A percentile compares a stretch with the other conserved stretches of the same genome.
These are phyloP conservation scores for Suhomyces xylopsoci DNA, from an alignment of 805 yeast genomes.

Conservation along the genomic window DNA sequence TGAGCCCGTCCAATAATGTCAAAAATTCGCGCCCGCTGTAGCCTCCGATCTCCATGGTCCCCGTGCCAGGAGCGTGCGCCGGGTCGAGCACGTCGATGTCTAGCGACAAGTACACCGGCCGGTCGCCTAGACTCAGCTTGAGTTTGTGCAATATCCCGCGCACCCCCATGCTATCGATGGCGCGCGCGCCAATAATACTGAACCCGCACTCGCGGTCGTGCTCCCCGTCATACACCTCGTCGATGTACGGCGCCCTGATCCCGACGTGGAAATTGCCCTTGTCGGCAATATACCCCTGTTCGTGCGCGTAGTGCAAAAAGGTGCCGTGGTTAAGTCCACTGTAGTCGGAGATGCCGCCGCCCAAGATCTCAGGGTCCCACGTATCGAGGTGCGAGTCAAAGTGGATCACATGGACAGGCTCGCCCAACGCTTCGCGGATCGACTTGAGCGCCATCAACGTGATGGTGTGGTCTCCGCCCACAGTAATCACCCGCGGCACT, in stretches of 20 bases:
- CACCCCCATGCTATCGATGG: conserved; percentile 41
- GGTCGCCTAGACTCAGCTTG: conserved; percentile 31
- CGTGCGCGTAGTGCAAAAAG: conserved; percentile 66
- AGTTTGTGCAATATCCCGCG: conserved; percentile 36
- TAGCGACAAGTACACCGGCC: conserved; percentile 45
- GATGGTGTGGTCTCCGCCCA: conserved; percentile 64
- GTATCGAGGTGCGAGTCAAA: conserved; percentile 72
- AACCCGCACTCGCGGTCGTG: conserved; percentile 56
- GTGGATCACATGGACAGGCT: conserved; percentile 50
- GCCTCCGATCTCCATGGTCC: conserved; percentile 78
- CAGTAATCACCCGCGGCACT: conserved; percentile 44
- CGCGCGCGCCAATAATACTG: conserved; percentile 43
- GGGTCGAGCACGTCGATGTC: conserved; percentile 72
- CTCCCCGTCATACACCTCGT: conserved; percentile 28
- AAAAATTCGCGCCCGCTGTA: conserved; percentile 61
- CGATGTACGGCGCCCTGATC: conserved; percentile 59
- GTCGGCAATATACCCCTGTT: conserved; percentile 54
- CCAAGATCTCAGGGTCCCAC: conserved; percentile 61
- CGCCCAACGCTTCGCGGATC: conserved; percentile 47
- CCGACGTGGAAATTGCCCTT: conserved; percentile 59
- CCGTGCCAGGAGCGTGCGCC: conserved; percentile 73
- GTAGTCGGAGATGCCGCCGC: conserved; percentile 61
- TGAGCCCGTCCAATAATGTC: conserved; percentile 55
- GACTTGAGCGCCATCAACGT: conserved; percentile 50
- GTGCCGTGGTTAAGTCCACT: conserved; percentile 66